phyloP scores from a whole-genome alignment of 1,139 yeast species.

The Yamadazyma diospyri region DNA sequence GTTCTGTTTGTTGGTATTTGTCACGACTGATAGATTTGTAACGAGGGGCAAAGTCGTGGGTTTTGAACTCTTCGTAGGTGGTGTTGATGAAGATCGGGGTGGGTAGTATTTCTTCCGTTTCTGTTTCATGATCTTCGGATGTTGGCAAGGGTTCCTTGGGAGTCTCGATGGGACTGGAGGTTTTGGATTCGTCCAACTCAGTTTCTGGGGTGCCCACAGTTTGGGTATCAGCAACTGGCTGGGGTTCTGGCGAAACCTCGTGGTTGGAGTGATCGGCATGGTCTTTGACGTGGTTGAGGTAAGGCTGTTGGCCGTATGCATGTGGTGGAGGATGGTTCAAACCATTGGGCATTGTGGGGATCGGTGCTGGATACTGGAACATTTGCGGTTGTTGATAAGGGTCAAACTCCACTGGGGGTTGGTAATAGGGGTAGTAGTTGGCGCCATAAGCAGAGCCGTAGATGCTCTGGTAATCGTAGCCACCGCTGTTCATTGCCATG shows the following conservation, averaged over 20 bases:
- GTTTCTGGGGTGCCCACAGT: not conserved
- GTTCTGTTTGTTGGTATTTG: conserved; percentile 6
- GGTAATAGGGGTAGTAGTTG: conserved; percentile 7
- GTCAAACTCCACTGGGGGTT: conserved; percentile 6
- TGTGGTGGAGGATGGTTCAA: too few species aligned
- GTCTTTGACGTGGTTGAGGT: too few species aligned
- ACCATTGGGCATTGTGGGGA: too few species aligned
- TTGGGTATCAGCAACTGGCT: not conserved
- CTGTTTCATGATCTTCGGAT: too few species aligned
- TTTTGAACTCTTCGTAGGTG: conserved; percentile 3
- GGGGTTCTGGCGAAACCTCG: not conserved
- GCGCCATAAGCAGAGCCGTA: conserved; percentile 5
- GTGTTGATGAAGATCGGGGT: conserved; percentile 18
- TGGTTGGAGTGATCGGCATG: too few species aligned
- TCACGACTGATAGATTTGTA: conserved; percentile 11
- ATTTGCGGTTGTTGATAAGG: conserved; percentile 3
- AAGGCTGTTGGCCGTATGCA: too few species aligned
- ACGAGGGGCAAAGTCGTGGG: conserved; percentile 9
- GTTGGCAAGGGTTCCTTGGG: too few species aligned
- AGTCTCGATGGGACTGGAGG: not conserved
- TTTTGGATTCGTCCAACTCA: not conserved
- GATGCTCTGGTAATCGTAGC: conserved; percentile 6
- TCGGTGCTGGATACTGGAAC: not conserved
- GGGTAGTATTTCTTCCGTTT: conserved; percentile 2
- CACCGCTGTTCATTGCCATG: conserved; percentile 5